phyloP scores from a whole-genome alignment of 352 stramenopile genomes.

The Globisporangium takayamanum region DNA sequence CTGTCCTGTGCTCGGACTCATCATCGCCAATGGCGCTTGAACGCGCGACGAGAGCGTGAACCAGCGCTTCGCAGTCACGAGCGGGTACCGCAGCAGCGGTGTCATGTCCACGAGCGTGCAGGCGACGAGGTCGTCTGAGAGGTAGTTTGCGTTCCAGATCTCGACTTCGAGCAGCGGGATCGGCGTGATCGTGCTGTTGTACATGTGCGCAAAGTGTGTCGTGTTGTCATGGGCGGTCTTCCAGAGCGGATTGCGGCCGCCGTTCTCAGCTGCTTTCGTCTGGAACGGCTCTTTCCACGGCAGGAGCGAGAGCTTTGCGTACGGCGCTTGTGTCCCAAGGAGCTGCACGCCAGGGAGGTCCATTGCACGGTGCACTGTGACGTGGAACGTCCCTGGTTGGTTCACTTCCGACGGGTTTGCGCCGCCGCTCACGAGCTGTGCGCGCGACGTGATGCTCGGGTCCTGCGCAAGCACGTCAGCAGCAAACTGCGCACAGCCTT shows the following conservation, averaged over 20 bases:
- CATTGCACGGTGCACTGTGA: constrained; percentile 68
- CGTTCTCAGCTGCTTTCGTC: constrained; percentile 69
- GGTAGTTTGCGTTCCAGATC: constrained; percentile 83
- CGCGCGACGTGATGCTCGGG: constrained; percentile 47
- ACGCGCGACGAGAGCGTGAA: constrained; percentile 70
- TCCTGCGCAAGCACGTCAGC: constrained; percentile 54
- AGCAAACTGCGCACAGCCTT: constrained; percentile 72
- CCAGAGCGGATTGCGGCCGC: constrained; percentile 71
- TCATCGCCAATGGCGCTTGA: constrained; percentile 26
- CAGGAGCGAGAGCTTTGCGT: constrained; percentile 67
- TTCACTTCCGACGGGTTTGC: constrained; percentile 53
- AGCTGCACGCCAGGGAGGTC: constrained; percentile 62
- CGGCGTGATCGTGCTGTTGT: constrained; percentile 84
- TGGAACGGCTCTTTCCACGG: constrained; percentile 83
- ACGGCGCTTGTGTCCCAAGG: constrained; percentile 58
- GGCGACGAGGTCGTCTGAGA: constrained; percentile 74
- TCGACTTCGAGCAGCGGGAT: constrained; percentile 81
- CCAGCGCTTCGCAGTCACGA: constrained; percentile 66
- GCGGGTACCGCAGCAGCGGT: constrained; percentile 67
- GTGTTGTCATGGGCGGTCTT: constrained; percentile 63
- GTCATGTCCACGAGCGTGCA: constrained; percentile 79
- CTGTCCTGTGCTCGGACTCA: constrained; percentile 39
- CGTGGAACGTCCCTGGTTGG: constrained; percentile 63
- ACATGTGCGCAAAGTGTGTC: constrained; percentile 86
- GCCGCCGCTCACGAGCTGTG: constrained; percentile 33